Base-by-base conservation (phyloP, 495 filamentous ascomycete species). In the Aspergillus asperescens region DNA sequence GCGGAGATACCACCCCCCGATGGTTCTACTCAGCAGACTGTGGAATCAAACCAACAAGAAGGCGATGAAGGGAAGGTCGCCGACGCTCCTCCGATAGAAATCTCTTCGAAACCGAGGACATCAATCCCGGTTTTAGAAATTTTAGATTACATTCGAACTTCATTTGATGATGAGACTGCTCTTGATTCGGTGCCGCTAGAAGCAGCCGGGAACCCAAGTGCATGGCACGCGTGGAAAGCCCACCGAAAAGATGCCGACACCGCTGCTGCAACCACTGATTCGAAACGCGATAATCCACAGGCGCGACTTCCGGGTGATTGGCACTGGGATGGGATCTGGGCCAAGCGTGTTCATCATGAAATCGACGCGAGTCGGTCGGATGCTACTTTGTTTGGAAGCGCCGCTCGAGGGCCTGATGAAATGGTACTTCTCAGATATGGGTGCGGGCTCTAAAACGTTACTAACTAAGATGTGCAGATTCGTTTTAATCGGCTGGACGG, bases 291-390 rank as follows among this genome's bases (percentile, higher is more conserved):
- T 31, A 67, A 60, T 18, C 67, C 67, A 41, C 70, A 72, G 50
- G 61, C 75, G 37, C 78, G 83, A 43, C 76, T 77, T 23, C 87
- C 87, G 2, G 87, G 84, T 12, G 86, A 93, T 52, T 96, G 90
- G 90, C 92, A 91, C 64, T 96, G 90, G 90, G 89, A 95, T 66
- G 90, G 90, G 1, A 90, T 96, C 7, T 96, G 90, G 90, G 86
- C 89, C 55, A 81, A 88, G 49, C 77, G 90, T 29, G 89, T 91
- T 1, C 84, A 81, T 63, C 83, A 81, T 64, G 86, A 87, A 24
- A 79, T 95, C 20, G 77, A 85, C 41, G 77, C 75, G n/a, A 91
- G 88, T 62, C 68, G 85, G 47, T 85, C 87, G 3, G 90, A 96
- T 54, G 69, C 81, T 4, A 85, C 85, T 13, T 64, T 96, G 41